Percentiles rank a stretch among this genome's conserved stretches.
These are phyloP conservation scores for Nannochloropsis salina DNA, from an alignment of 108 stramenopile species.

Conservation along the genomic window DNA sequence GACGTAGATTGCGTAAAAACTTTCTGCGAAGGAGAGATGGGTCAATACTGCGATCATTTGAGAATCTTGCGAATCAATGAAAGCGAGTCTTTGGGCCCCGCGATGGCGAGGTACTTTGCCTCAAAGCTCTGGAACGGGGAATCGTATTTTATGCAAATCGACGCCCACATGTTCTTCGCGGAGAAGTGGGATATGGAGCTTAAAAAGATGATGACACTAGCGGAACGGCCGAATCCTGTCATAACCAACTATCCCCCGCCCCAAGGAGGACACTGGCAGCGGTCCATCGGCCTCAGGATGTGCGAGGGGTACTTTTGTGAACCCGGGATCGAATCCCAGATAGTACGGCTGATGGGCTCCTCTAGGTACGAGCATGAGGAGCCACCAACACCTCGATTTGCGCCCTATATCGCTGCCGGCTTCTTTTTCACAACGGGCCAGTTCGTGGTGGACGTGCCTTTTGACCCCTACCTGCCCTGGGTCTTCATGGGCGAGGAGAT, in stretches of 20 bases:
- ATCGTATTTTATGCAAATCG: constrained; percentile 76
- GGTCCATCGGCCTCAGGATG: constrained; percentile 35
- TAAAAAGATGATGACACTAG: constrained; percentile 58
- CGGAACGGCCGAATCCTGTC: background rate
- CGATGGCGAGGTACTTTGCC: constrained; percentile 74
- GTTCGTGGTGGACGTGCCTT: constrained; percentile 80
- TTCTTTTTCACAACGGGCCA: constrained; percentile 76
- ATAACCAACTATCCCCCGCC: constrained; percentile 10
- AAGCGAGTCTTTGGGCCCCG: constrained; percentile 77
- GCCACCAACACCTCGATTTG: constrained; percentile 13
- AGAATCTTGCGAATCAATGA: constrained; percentile 60
- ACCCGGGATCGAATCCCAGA: constrained; percentile 67
- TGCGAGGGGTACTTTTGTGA: constrained; percentile 35
- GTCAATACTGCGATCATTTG: constrained; percentile 32
- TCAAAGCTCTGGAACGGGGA: constrained; percentile 88
- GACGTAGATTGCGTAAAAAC: constrained; percentile 50
- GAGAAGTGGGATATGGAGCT: constrained; percentile 68
- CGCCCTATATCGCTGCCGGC: constrained; percentile 82
- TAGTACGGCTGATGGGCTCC: constrained; percentile 54
- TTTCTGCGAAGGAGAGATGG: constrained; percentile 29
- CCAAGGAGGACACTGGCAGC: background rate
- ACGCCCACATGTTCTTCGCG: constrained; percentile 79
- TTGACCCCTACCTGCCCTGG: constrained; percentile 90
- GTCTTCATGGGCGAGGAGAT: constrained; percentile 96
- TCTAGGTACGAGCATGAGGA: constrained; percentile 17